These are phyloP conservation scores for Talaromyces sp. DNA, from an alignment of 2,329 filamentous ascomycete genomes.

Conservation along the genomic window DNA sequence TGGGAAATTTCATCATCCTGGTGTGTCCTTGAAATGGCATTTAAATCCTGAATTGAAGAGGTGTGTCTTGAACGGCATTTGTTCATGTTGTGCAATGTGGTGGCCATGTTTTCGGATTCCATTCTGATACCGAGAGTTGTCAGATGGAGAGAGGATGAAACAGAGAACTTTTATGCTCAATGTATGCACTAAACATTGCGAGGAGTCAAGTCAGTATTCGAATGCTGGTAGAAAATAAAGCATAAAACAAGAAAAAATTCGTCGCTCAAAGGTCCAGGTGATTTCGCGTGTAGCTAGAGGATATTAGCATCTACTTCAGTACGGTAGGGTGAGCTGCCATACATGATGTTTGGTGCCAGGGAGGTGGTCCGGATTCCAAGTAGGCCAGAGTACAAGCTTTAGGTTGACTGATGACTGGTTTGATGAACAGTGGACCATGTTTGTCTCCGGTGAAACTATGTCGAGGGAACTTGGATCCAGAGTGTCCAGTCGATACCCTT, in stretches of 20 bases:
- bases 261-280: slow-evolving; percentile 13
- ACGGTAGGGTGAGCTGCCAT: not conserved
- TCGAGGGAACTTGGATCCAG: not conserved
- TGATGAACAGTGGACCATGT: not conserved
- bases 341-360: not conserved
- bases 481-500: too few species aligned
- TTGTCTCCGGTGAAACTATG: not conserved
- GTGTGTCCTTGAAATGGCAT: slow-evolving; percentile 38
- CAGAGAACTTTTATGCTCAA: slow-evolving; percentile 15
- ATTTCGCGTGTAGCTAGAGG: not conserved
- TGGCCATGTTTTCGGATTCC: slow-evolving; percentile 36
- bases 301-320: slow-evolving; percentile 2
- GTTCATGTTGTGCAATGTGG: slow-evolving; percentile 33
- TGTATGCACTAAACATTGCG: slow-evolving; percentile 28
- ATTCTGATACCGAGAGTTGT: slow-evolving; percentile 40
- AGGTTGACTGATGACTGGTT: not conserved
- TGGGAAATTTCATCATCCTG: slow-evolving; percentile 45
- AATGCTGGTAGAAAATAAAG: slow-evolving; percentile 11
- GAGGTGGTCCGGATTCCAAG: not conserved
- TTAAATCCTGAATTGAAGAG: slow-evolving; percentile 35
- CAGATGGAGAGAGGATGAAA: slow-evolving; percentile 19
- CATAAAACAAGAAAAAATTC: slow-evolving; percentile 14
- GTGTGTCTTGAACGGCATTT: slow-evolving; percentile 35
- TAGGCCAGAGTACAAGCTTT: not conserved
- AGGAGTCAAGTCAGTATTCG: slow-evolving; percentile 21